Evolutionary conservation across 495 filamentous ascomycete species (phyloP), one percentile per base, ranked within the genome.

Genomic region (Tuber microsphaerosporum): DNA sequence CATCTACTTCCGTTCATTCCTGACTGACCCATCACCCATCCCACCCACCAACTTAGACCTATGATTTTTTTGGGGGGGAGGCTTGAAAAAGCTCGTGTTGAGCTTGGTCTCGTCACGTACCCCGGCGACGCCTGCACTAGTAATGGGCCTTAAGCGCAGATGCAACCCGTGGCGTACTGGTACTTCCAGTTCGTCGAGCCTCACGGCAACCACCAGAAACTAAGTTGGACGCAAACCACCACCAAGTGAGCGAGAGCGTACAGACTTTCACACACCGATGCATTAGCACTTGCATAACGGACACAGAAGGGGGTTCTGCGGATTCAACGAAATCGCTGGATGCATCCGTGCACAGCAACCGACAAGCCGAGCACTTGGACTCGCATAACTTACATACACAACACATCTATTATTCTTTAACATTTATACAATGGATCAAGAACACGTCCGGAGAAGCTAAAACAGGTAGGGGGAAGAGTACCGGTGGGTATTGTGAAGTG

Each of bases 401-500:
- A 65, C 26, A 34, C 56, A 65, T 65, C 12, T n/a, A 34, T 65
- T 31, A 0, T 61, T 61, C 19, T 65, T 65, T 65, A 16, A 34
- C 56, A 65, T 65, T 65, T 65, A 34, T 65, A 17, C 26, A 34
- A 65, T 31, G 26, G 34, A 65, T 31, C 56, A 34, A 51, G 34
- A 75, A 78, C 71, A 48, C 51, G 71, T 70, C 69, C 70, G 37
- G 77, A 48, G 39, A 79, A 70, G 43, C 75, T 56, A 46, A 73
- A 73, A 79, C 78, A 78, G 61, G 78, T 79, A 75, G 73, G 76
- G 76, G 74, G 65, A 71, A 31, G 37, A 65, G n/a, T 5, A 65
- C 26, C 26, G 56, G 14, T 34, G 56, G 26, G 56, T 65, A 34
- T 65, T 31, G 56, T 34, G 56, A 65, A 65, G 31, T 34, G 56